Percentiles rank a stretch among this genome's conserved stretches.
Evolutionary conservation across 345 rosid genomes (phyloP).

Genomic region (Abelmoschus esculentus): DNA sequence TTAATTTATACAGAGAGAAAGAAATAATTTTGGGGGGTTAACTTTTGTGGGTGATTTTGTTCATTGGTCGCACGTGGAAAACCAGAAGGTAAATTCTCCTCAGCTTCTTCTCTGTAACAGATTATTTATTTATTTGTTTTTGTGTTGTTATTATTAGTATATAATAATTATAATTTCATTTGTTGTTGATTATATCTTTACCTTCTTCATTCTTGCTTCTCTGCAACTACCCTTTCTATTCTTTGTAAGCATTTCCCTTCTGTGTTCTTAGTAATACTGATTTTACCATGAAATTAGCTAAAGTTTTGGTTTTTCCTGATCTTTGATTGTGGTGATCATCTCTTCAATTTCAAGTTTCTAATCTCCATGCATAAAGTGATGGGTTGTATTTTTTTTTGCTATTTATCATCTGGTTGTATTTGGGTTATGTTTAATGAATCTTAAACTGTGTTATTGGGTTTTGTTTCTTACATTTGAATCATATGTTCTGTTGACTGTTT

Average conservation of each 20-base stretch:
- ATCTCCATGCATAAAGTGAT: slow-evolving; percentile 13
- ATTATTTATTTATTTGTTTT: background rate
- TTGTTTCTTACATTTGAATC: background rate
- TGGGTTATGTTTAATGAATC: slow-evolving; percentile 1
- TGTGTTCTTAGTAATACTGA: slow-evolving; percentile 28
- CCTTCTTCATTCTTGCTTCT: slow-evolving; percentile 25
- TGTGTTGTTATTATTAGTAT: background rate
- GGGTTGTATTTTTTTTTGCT: slow-evolving; percentile 1
- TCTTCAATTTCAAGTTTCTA: slow-evolving; percentile 9
- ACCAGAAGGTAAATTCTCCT: slow-evolving; percentile 43
- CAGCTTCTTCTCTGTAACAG: slow-evolving; percentile 12
- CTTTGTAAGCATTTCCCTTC: slow-evolving; percentile 22
- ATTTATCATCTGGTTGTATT: background rate
- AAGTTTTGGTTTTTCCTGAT: slow-evolving; percentile 9
- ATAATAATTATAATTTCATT: slow-evolving; percentile 10
- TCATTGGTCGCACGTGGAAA: slow-evolving; percentile 57
- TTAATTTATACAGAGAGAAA: slow-evolving; percentile 6
- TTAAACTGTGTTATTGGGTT: background rate
- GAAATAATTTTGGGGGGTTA: background rate
- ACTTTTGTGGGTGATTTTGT: slow-evolving; percentile 26
- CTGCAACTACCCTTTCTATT: slow-evolving; percentile 18
- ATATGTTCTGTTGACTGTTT: slow-evolving; percentile 5
- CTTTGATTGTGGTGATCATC: slow-evolving; percentile 16
- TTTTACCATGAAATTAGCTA: slow-evolving; percentile 19
- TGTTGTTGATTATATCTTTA: slow-evolving; percentile 24